Conservation (phyloP, 108 stramenopile species). For the Cyclotella atomus region DNA sequence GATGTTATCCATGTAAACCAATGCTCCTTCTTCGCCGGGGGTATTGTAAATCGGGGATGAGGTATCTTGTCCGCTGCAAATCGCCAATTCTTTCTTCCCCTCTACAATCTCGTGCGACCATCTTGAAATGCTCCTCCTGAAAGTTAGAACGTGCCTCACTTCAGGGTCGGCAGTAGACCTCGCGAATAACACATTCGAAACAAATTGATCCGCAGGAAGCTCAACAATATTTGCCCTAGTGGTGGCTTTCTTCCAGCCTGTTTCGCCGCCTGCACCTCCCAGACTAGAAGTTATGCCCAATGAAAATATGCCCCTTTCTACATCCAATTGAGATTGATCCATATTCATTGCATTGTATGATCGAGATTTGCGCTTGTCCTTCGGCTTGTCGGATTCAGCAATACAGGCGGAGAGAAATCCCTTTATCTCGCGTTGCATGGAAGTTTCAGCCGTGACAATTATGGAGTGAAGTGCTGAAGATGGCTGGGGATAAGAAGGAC, state of each 20-base stretch:
- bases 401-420: constrained; percentile 75
- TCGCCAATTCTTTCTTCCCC: constrained; percentile 64
- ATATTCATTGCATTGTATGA: constrained; percentile 39
- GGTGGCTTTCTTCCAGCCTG: constrained; percentile 16
- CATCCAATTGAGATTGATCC: constrained; percentile 45
- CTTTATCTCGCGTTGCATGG: constrained; percentile 84
- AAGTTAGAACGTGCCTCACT: constrained; percentile 79
- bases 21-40: constrained; percentile 60
- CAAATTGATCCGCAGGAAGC: constrained; percentile 72
- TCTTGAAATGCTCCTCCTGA: constrained; percentile 69
- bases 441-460: constrained; percentile 55
- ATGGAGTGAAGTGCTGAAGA: constrained; percentile 66
- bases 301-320: constrained; percentile 71
- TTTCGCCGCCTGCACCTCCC: constrained; percentile 10
- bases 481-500: constrained; percentile 46
- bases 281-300: constrained; percentile 54
- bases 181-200: constrained; percentile 67
- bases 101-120: constrained; percentile 70
- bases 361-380: constrained; percentile 38
- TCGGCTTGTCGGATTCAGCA: constrained; percentile 54
- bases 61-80: constrained; percentile 75
- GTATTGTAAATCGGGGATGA: constrained; percentile 56
- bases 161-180: constrained; percentile 77
- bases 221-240: constrained; percentile 61
- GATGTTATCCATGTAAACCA: constrained; percentile 79